phyloP scores from a whole-genome alignment of 768 basidiomycete species.

The Grammothele lineata region DNA sequence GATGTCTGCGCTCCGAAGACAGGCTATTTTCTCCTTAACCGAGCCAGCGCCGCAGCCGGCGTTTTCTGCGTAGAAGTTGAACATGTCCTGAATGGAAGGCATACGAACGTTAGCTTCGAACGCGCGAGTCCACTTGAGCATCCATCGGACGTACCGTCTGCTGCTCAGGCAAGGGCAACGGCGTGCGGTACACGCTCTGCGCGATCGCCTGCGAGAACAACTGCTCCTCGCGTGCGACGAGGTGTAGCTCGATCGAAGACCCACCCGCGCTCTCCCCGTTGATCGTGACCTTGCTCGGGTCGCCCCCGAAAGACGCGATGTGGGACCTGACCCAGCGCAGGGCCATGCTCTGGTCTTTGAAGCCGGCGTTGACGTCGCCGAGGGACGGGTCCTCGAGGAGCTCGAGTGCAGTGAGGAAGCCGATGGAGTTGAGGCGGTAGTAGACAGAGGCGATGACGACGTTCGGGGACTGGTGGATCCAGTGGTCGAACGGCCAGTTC shows the following conservation, averaged over 20 bases:
- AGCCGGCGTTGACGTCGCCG: conserved; percentile 51
- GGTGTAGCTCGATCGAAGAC: conserved; percentile 52
- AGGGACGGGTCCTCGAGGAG: conserved; percentile 31
- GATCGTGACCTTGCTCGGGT: conserved; percentile 39
- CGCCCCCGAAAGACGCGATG: conserved; percentile 37
- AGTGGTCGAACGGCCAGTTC: conserved; percentile 64
- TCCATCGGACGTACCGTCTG: conserved; percentile 37
- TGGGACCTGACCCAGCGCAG: conserved; percentile 36
- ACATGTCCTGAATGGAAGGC: conserved; percentile 38
- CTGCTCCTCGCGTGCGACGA: conserved; percentile 38
- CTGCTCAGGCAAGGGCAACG: conserved; percentile 47
- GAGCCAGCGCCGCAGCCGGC: conserved; percentile 46
- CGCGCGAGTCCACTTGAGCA: background rate
- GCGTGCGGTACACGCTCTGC: conserved; percentile 55
- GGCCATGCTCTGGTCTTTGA: conserved; percentile 48
- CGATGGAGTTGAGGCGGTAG: conserved; percentile 60
- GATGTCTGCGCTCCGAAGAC: conserved; percentile 46
- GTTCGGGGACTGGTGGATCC: conserved; percentile 59
- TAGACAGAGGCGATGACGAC: conserved; percentile 64
- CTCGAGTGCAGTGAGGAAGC: conserved; percentile 53
- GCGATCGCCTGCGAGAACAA: conserved; percentile 55
- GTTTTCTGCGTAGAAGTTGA: conserved; percentile 44
- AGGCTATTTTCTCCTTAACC: conserved; percentile 35
- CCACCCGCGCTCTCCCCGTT: conserved; percentile 62
- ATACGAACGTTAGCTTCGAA: background rate